Percentiles rank a stretch among this genome's conserved stretches.
Conservation (phyloP, 768 basidiomycete species). For the Termitomyces sp. region DNA sequence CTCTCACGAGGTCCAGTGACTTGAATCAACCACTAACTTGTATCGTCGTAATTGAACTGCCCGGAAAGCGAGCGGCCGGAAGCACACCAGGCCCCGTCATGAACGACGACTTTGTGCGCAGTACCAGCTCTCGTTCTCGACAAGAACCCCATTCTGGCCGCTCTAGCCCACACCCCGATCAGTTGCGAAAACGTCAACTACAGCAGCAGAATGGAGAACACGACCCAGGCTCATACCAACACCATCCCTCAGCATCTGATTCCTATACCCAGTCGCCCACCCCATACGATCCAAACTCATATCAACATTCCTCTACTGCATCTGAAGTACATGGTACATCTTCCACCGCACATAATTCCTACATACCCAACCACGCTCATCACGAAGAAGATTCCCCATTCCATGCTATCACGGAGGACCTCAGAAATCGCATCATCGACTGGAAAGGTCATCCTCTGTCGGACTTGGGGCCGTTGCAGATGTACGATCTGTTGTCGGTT, state of each 20-base stretch:
- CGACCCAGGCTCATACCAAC: conserved; percentile 24
- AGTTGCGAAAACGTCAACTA: conserved; percentile 24
- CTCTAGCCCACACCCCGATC: conserved; percentile 41
- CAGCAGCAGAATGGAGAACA: conserved; percentile 22
- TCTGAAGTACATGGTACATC: conserved; percentile 31
- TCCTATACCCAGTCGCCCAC: conserved; percentile 31
- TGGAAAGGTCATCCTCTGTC: conserved; percentile 95
- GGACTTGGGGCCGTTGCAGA: conserved; percentile 82
- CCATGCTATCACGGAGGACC: conserved; percentile 80
- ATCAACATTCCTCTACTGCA: conserved; percentile 25
- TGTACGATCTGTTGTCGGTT: conserved; percentile 90
- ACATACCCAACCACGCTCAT: conserved; percentile 29
- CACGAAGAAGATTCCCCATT: conserved; percentile 77
- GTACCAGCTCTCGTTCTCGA: conserved; percentile 20
- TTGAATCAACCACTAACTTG: conserved; percentile 86
- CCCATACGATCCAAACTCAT: conserved; percentile 26
- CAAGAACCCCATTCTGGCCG: conserved; percentile 34
- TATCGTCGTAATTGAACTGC: conserved; percentile 90
- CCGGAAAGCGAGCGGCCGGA: conserved; percentile 59
- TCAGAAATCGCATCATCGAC: conserved; percentile 87
- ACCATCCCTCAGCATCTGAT: conserved; percentile 27
- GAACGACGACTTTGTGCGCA: conserved; percentile 43
- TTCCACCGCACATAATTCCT: conserved; percentile 30
- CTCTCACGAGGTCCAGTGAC: conserved; percentile 67
- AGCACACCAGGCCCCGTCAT: conserved; percentile 54